Conservation (phyloP, 208 protist genomes). For the Histomonas meleagridis region DNA sequence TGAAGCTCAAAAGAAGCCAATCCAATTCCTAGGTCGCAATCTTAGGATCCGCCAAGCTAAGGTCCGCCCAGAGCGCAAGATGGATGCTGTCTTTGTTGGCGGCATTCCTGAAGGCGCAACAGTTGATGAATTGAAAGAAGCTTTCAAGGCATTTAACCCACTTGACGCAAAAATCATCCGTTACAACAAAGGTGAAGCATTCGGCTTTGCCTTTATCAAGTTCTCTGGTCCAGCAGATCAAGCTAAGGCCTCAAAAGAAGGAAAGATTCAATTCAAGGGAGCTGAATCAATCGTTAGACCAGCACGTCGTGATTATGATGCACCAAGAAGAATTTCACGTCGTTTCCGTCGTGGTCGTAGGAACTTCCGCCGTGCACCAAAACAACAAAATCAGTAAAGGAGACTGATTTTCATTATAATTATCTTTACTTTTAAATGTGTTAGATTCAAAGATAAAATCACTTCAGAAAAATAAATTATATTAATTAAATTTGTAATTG, state of each 20-base stretch:
- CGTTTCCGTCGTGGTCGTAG: too few species aligned
- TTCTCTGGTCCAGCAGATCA: background rate
- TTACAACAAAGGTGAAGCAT: background rate
- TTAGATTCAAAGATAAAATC: too few species aligned
- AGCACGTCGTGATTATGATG: background rate
- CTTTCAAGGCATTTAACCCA: background rate
- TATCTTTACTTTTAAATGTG: too few species aligned
- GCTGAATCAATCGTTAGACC: background rate
- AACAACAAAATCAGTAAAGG: too few species aligned
- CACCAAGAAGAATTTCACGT: too few species aligned
- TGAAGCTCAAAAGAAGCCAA: background rate
- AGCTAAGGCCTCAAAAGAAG: background rate
- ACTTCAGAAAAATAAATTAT: too few species aligned
- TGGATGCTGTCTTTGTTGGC: background rate
- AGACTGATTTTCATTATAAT: too few species aligned
- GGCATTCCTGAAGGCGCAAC: background rate
- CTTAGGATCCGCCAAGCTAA: background rate
- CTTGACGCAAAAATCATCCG: background rate
- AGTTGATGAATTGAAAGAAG: background rate
- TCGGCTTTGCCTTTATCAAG: background rate
- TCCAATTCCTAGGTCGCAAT: background rate
- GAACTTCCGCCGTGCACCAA: too few species aligned
- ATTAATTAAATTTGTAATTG: too few species aligned
- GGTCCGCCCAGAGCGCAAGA: background rate
- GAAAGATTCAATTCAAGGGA: background rate